phyloP scores from a whole-genome alignment of 1,284 basidiomycete species.

The Marasmius tenuissimus region DNA sequence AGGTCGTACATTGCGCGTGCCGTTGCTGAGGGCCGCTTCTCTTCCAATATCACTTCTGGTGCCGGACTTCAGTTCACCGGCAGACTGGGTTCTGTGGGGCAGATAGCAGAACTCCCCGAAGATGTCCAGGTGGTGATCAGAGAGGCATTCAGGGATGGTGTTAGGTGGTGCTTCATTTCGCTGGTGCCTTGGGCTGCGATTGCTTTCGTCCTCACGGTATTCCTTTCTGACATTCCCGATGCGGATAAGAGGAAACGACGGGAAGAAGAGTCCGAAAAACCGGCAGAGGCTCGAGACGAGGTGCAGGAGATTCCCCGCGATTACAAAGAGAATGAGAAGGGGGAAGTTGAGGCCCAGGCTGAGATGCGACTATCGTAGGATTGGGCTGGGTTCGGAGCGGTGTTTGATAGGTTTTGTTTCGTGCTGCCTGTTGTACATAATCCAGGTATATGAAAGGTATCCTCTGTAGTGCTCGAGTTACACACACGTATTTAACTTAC shows the following conservation, averaged over 20 bases:
- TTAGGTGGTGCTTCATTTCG: conserved; percentile 46
- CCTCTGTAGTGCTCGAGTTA: too few species aligned
- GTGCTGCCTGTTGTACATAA: too few species aligned
- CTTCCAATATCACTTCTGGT: conserved; percentile 21
- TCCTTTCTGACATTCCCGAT: conserved; percentile 36
- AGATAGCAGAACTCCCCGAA: conserved; percentile 34
- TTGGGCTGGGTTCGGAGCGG: too few species aligned
- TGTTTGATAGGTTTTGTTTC: too few species aligned
- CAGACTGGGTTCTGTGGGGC: conserved; percentile 20
- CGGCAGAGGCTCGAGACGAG: not conserved
- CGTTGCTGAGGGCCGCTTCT: conserved; percentile 27
- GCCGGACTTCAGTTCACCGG: not conserved
- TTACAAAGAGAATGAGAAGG: not conserved
- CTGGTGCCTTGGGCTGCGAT: conserved; percentile 47
- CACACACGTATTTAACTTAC: too few species aligned
- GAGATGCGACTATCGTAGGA: too few species aligned
- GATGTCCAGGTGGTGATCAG: conserved; percentile 33
- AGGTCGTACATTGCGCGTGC: conserved; percentile 28
- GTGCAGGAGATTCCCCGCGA: not conserved
- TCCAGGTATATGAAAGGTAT: too few species aligned
- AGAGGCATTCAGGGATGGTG: conserved; percentile 41
- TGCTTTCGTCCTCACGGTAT: conserved; percentile 33
- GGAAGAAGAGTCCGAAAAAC: not conserved
- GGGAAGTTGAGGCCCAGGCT: too few species aligned
- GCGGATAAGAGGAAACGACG: conserved; percentile 14